These are phyloP conservation scores for Huntiella abstrusa DNA, from an alignment of 2,329 filamentous ascomycete genomes.

Conservation along the genomic window DNA sequence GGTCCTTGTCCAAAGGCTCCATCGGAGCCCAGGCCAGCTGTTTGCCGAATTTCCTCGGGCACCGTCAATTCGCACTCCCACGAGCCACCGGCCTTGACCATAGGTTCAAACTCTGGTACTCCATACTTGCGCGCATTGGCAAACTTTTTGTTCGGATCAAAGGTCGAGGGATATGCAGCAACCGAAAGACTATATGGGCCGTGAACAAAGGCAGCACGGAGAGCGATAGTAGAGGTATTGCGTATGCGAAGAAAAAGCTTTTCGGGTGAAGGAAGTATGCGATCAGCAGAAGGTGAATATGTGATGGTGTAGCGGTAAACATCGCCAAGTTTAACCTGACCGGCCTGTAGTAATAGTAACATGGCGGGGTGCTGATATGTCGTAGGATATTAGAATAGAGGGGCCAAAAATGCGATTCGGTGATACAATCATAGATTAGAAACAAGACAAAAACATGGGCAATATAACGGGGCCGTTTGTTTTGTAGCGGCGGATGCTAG, in stretches of 20 bases:
- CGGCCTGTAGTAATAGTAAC: conserved; percentile 80
- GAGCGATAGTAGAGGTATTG: conserved; percentile 75
- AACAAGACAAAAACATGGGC: too few species aligned
- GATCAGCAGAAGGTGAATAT: conserved; percentile 76
- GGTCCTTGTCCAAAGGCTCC: conserved; percentile 27
- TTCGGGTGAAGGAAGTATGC: conserved; percentile 70
- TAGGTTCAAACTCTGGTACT: conserved; percentile 81
- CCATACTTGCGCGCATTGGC: conserved; percentile 51
- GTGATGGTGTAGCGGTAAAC: conserved; percentile 82
- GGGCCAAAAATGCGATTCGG: too few species aligned
- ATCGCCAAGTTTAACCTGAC: conserved; percentile 85
- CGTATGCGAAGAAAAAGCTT: conserved; percentile 72
- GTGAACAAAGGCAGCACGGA: conserved; percentile 89
- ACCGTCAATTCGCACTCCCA: conserved; percentile 70
- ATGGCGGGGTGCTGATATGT: conserved; percentile 28
- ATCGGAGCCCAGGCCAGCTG: conserved; percentile 29
- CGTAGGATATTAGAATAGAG: too few species aligned
- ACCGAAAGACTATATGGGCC: conserved; percentile 85
- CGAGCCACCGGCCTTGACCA: conserved; percentile 79
- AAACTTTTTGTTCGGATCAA: conserved; percentile 66
- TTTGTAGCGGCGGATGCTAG: too few species aligned
- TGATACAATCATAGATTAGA: too few species aligned
- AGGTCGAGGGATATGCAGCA: conserved; percentile 65
- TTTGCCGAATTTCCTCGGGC: conserved; percentile 56
- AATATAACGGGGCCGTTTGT: too few species aligned